Evolutionary conservation across 306 rosid genomes (phyloP).

Genomic region (Rosa multiflora): DNA sequence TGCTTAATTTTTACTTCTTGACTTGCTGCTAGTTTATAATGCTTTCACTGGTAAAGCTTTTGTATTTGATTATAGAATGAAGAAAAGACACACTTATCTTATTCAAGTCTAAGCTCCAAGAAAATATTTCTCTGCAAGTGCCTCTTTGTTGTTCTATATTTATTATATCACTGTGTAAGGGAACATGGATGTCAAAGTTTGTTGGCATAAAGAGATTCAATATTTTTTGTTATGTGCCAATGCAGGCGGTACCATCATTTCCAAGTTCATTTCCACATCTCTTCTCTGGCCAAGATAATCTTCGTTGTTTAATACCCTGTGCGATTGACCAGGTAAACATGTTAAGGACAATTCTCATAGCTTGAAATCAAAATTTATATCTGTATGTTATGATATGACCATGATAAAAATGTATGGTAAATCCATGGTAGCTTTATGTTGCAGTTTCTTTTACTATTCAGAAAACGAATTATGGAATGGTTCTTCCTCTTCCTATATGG

Average conservation of each 20-base stretch:
- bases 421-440: background rate
- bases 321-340: slow-evolving; percentile 87
- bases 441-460: background rate
- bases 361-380: background rate
- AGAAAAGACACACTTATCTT: background rate
- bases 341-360: background rate
- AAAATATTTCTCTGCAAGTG: background rate
- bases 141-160: background rate
- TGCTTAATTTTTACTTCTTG: background rate
- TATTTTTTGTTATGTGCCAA: slow-evolving; percentile 18
- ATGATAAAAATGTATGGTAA: background rate
- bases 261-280: slow-evolving; percentile 97
- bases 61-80: background rate
- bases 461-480: background rate
- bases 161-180: background rate
- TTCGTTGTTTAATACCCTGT: slow-evolving; percentile 90
- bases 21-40: background rate
- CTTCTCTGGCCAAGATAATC: slow-evolving; percentile 70
- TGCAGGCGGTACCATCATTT: slow-evolving; percentile 97
- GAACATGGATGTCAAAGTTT: background rate
- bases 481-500: background rate
- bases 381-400: background rate
- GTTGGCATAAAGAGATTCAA: slow-evolving; percentile 19
- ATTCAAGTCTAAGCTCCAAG: slow-evolving; percentile 2
- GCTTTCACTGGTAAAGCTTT: background rate